Evolutionary conservation across 345 rosid species (phyloP).

Genomic region (Salix purpurea): DNA sequence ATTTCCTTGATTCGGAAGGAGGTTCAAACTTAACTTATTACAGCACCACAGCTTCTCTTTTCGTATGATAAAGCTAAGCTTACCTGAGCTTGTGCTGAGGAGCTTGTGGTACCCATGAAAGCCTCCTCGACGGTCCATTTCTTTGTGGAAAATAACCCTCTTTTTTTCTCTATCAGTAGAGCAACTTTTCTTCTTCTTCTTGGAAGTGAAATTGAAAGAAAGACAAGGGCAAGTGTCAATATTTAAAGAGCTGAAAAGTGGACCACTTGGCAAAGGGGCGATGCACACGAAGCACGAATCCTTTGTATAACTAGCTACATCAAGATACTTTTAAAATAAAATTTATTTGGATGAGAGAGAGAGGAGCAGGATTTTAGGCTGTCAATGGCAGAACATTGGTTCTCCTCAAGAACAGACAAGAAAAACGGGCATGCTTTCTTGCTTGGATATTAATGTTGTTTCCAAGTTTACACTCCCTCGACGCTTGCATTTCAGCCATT

Average conservation of each 20-base stretch:
- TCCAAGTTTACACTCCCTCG: background rate
- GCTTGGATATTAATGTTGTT: background rate
- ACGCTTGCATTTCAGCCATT: background rate
- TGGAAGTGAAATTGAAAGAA: background rate
- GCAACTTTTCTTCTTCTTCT: background rate
- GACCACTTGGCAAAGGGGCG: conserved; percentile 34
- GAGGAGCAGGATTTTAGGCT: background rate
- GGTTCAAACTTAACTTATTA: background rate
- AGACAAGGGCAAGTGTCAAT: conserved; percentile 32
- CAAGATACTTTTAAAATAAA: too few relatives aligned
- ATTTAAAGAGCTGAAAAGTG: conserved; percentile 8
- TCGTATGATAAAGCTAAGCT: background rate
- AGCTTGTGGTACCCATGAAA: conserved; percentile 63
- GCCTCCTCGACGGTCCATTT: conserved; percentile 59
- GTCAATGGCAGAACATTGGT: background rate
- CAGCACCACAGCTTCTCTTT: background rate
- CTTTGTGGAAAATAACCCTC: background rate
- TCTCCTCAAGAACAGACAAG: background rate
- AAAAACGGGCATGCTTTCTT: background rate
- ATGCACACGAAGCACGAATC: conserved; percentile 40
- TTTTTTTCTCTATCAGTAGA: background rate
- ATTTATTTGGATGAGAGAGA: background rate
- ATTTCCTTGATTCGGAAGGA: background rate
- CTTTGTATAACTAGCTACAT: background rate
- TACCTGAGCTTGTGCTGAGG: conserved; percentile 42